A percentile compares a stretch with the other conserved stretches of the same genome.
phyloP scores from a whole-genome alignment of 2,329 filamentous ascomycete species.

The Fonsecaea erecta region DNA sequence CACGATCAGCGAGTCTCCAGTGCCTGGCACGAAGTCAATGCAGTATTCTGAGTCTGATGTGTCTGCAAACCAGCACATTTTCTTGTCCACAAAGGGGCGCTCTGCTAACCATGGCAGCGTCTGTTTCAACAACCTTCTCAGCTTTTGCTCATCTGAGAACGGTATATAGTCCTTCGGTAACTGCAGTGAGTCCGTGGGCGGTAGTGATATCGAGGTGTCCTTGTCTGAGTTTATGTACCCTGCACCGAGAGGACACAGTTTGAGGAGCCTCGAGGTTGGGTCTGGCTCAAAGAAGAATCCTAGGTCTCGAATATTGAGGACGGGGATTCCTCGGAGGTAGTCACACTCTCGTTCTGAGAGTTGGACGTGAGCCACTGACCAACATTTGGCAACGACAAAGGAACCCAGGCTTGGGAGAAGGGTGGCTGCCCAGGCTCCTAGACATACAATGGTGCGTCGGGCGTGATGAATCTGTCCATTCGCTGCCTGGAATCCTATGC shows the following conservation, averaged over 20 bases:
- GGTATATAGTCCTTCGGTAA: conserved; percentile 55
- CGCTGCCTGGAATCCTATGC: conserved; percentile 46
- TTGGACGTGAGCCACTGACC: conserved; percentile 64
- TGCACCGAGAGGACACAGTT: conserved; percentile 64
- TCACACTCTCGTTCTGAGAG: conserved; percentile 61
- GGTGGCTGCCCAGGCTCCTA: conserved; percentile 56
- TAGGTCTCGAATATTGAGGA: conserved; percentile 65
- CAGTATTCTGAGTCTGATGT: conserved; percentile 64
- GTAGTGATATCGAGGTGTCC: conserved; percentile 47
- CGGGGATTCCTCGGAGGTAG: conserved; percentile 61
- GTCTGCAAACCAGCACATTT: conserved; percentile 69
- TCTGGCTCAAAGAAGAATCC: conserved; percentile 71
- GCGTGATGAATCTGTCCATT: conserved; percentile 40
- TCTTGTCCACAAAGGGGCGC: conserved; percentile 60
- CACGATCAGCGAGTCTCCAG: conserved; percentile 54
- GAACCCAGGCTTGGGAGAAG: conserved; percentile 57
- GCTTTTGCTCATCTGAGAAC: conserved; percentile 56
- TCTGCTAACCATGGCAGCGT: conserved; percentile 60
- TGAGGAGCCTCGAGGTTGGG: conserved; percentile 60
- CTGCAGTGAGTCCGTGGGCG: conserved; percentile 46
- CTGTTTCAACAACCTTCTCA: conserved; percentile 57
- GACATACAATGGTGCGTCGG: conserved; percentile 55
- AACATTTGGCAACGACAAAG: conserved; percentile 61
- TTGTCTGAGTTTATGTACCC: conserved; percentile 60
- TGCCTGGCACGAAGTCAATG: conserved; percentile 62